Conservation (phyloP, 2,329 filamentous ascomycete genomes). For the Blastomyces parvus region DNA sequence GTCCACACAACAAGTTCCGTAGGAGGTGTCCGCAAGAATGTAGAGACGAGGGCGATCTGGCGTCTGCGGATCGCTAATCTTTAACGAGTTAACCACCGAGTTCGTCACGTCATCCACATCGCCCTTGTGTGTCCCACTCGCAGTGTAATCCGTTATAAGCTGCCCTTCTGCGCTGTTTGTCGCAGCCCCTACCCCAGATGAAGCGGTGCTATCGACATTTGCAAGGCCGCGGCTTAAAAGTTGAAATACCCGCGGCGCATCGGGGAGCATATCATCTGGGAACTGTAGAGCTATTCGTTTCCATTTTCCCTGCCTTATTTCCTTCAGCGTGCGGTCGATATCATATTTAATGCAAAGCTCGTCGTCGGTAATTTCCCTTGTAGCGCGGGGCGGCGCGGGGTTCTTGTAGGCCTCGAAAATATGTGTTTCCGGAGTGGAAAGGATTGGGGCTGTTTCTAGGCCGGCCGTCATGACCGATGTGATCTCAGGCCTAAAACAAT, state of each 20-base stretch:
- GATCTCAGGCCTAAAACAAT: not conserved
- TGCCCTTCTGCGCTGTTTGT: constrained; percentile 12
- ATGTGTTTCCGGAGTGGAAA: constrained; percentile 55
- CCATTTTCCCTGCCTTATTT: constrained; percentile 65
- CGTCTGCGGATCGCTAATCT: constrained; percentile 9
- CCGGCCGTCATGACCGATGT: constrained; percentile 12
- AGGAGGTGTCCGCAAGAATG: constrained; percentile 90
- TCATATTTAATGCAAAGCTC: constrained; percentile 74
- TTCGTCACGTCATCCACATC: constrained; percentile 9
- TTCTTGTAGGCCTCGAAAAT: constrained; percentile 47
- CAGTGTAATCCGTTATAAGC: constrained; percentile 13
- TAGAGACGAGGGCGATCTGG: constrained; percentile 48
- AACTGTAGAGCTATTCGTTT: constrained; percentile 83
- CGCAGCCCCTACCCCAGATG: constrained; percentile 11
- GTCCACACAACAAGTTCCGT: constrained; percentile 93
- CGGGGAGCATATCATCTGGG: constrained; percentile 80
- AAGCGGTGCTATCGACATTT: constrained; percentile 16
- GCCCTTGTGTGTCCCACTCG: constrained; percentile 19
- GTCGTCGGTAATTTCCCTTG: constrained; percentile 47
- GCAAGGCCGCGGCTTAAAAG: constrained; percentile 48
- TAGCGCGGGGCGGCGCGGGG: constrained; percentile 20
- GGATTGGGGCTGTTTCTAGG: constrained; percentile 44
- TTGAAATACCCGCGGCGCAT: constrained; percentile 71
- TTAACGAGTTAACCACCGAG: constrained; percentile 14
- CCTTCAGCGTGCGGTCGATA: constrained; percentile 64